phyloP scores from a whole-genome alignment of 2,329 filamentous ascomycete genomes.

The Aureobasidium sp. region DNA sequence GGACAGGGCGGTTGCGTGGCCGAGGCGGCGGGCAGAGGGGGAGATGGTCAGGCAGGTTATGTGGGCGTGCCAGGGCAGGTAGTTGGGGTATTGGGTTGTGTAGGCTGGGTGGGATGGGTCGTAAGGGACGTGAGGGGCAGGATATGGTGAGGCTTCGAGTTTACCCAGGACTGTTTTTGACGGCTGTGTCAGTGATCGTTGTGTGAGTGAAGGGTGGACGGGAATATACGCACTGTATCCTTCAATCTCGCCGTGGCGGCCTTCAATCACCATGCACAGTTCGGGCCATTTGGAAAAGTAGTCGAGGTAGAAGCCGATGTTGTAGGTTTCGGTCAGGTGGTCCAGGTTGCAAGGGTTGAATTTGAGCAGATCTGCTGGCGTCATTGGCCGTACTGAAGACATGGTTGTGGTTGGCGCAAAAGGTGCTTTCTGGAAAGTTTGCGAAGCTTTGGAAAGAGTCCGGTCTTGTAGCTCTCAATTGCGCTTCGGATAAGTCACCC shows the following conservation, averaged over 20 bases:
- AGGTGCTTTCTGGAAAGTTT: background rate
- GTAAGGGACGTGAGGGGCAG: constrained; percentile 64
- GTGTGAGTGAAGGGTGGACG: background rate
- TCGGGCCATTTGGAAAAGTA: constrained; percentile 96
- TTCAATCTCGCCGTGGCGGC: constrained; percentile 77
- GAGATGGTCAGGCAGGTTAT: constrained; percentile 93
- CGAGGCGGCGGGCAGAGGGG: constrained; percentile 74
- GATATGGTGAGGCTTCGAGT: constrained; percentile 72
- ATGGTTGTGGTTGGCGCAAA: constrained; percentile 40
- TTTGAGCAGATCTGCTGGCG: constrained; percentile 73
- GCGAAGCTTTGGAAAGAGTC: background rate
- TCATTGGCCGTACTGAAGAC: constrained; percentile 81
- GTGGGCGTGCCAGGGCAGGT: constrained; percentile 98
- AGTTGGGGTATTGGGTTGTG: constrained; percentile 50
- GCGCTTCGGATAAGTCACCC: background rate
- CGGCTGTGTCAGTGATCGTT: background rate
- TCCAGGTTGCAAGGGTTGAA: constrained; percentile 95
- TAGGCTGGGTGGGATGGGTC: constrained; percentile 43
- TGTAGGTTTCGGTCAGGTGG: constrained; percentile 95
- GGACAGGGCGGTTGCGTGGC: constrained; percentile 78
- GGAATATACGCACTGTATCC: constrained; percentile 68
- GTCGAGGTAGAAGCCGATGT: constrained; percentile 88
- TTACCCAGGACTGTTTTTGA: constrained; percentile 78
- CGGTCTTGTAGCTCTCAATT: background rate
- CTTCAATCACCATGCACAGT: constrained; percentile 87